Evolutionary conservation across 192 early-diverging fungal genomes (phyloP).

Genomic region (Haplosporangium gracile): DNA sequence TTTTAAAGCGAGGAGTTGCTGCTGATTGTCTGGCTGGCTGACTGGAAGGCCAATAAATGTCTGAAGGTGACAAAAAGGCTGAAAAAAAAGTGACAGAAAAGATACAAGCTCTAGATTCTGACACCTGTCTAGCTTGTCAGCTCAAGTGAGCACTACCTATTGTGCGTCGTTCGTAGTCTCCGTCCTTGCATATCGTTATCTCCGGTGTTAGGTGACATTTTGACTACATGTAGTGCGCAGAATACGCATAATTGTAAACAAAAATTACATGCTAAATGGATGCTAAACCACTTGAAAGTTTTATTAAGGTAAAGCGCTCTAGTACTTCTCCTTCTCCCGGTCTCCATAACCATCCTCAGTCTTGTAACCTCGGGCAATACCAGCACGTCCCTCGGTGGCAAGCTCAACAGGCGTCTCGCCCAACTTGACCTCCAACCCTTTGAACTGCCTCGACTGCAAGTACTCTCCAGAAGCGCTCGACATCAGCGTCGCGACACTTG

Average conservation of each 20-base stretch:
- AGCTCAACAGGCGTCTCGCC: slow-evolving; percentile 71
- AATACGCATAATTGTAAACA: neutral
- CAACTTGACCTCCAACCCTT: slow-evolving; percentile 82
- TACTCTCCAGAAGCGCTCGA: slow-evolving; percentile 77
- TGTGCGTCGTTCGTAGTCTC: neutral
- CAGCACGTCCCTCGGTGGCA: slow-evolving; percentile 83
- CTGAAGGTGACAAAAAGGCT: neutral
- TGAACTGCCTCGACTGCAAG: slow-evolving; percentile 81
- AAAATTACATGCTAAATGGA: neutral
- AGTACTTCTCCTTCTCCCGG: slow-evolving; percentile 50
- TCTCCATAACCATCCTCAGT: slow-evolving; percentile 37
- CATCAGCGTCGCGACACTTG: slow-evolving; percentile 65
- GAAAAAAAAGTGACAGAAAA: neutral
- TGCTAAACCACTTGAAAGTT: neutral
- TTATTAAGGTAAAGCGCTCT: neutral
- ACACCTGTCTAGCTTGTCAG: neutral
- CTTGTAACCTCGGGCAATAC: slow-evolving; percentile 87
- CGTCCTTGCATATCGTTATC: neutral
- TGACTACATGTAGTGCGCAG: neutral
- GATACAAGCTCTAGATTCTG: neutral
- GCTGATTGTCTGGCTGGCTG: neutral
- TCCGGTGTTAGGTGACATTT: neutral
- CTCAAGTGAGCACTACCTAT: neutral
- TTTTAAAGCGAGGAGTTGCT: neutral
- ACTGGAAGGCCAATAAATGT: too few relatives aligned